Conservation (phyloP, 2,329 filamentous ascomycete species). For the Colletotrichum cordylinicola region DNA sequence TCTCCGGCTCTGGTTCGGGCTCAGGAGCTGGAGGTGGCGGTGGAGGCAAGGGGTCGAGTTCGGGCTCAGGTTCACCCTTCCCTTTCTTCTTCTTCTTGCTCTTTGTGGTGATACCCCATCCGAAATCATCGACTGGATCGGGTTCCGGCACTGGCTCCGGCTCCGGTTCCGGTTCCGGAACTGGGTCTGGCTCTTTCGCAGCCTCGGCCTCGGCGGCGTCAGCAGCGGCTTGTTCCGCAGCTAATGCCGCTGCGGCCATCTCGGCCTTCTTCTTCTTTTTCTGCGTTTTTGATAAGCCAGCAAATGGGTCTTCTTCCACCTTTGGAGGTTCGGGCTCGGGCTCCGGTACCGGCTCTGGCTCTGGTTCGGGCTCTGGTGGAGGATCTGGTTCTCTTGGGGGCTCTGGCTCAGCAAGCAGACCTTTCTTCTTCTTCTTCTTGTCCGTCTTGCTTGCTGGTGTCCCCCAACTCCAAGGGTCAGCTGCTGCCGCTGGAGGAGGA, state of each 20-base stretch:
- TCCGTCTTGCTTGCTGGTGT: slow-evolving; percentile 37
- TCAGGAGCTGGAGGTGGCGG: slow-evolving; percentile 25
- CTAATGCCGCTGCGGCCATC: slow-evolving; percentile 9
- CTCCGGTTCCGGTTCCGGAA: slow-evolving; percentile 17
- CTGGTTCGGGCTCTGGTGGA: slow-evolving; percentile 27
- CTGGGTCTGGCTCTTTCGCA: slow-evolving; percentile 10
- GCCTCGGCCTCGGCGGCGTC: not conserved
- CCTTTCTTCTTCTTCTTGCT: slow-evolving; percentile 36
- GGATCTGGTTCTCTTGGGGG: slow-evolving; percentile 16
- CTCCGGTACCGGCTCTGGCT: slow-evolving; percentile 14
- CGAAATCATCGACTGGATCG: slow-evolving; percentile 13
- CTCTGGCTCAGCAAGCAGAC: slow-evolving; percentile 24
- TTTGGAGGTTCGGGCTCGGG: slow-evolving; percentile 36
- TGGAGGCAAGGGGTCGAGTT: slow-evolving; percentile 6
- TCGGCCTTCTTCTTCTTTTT: slow-evolving; percentile 34
- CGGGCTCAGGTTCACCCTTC: slow-evolving; percentile 9
- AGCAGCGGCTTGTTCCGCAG: not conserved
- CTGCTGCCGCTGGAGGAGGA: slow-evolving; percentile 29
- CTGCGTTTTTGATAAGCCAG: slow-evolving; percentile 30
- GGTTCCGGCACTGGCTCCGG: slow-evolving; percentile 13
- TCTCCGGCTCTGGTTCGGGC: slow-evolving; percentile 23
- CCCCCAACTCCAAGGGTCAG: slow-evolving; percentile 41
- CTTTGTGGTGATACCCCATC: slow-evolving; percentile 30
- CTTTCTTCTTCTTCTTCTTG: slow-evolving; percentile 49
- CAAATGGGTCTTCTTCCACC: slow-evolving; percentile 35